Percentiles rank a stretch among this genome's conserved stretches.
phyloP scores from a whole-genome alignment of 257 asterid genomes.

The Eustoma russellianum region DNA sequence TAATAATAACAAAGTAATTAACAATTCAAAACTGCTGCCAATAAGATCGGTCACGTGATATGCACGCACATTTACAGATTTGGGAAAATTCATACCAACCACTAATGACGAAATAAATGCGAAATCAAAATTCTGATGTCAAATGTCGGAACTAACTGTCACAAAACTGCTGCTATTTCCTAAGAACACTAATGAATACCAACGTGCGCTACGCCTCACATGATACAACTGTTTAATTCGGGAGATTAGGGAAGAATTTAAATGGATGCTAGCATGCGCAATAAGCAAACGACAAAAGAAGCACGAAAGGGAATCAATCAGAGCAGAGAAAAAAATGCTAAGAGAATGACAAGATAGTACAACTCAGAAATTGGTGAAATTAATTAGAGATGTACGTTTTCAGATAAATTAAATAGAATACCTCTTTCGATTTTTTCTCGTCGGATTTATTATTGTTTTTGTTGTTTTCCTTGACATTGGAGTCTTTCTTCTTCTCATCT shows the following conservation, averaged over 20 bases:
- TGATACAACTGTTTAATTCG: constrained; percentile 20
- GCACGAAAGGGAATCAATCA: not conserved
- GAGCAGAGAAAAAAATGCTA: too few species aligned
- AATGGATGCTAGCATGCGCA: constrained; percentile 10
- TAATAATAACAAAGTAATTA: not conserved
- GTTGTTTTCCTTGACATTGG: constrained; percentile 16
- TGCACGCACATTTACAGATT: constrained; percentile 4
- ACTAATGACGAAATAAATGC: not conserved
- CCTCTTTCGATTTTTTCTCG: constrained; percentile 36
- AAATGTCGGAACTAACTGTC: constrained; percentile 20
- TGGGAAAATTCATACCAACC: not conserved
- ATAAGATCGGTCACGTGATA: not conserved
- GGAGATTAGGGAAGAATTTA: not conserved
- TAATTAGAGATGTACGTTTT: not conserved
- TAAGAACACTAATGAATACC: constrained; percentile 12
- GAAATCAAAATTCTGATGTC: constrained; percentile 12
- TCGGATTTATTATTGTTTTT: constrained; percentile 25
- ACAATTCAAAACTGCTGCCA: not conserved
- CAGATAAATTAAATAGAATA: constrained; percentile 3
- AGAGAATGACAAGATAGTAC: not conserved
- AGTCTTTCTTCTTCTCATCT: constrained; percentile 17
- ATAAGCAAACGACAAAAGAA: not conserved
- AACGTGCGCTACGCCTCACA: constrained; percentile 26
- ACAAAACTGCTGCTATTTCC: constrained; percentile 2
- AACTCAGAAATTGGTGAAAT: constrained; percentile 1